Percentiles rank a stretch among this genome's conserved stretches.
phyloP scores from a whole-genome alignment of 1,284 basidiomycete genomes.

The Papiliotrema flavescens region DNA sequence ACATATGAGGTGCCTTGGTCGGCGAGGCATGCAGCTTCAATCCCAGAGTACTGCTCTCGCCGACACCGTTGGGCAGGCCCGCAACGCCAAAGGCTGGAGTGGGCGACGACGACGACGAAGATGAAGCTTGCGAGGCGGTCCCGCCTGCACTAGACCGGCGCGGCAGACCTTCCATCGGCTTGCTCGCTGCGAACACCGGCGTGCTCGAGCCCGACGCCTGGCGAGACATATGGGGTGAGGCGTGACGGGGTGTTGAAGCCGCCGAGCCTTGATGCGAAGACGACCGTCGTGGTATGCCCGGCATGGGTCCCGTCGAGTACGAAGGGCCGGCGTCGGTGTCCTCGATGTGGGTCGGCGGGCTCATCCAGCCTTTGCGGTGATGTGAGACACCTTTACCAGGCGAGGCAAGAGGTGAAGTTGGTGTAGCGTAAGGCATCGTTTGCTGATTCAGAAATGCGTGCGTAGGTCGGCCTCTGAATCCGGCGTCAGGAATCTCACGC shows the following conservation, averaged over 20 bases:
- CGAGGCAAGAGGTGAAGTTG: constrained; percentile 34
- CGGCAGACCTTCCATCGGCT: constrained; percentile 34
- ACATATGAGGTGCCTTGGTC: constrained; percentile 14
- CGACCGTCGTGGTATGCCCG: constrained; percentile 39
- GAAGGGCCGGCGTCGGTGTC: constrained; percentile 18
- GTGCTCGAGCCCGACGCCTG: constrained; percentile 15
- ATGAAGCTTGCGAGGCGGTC: not conserved
- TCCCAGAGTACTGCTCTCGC: constrained; percentile 22
- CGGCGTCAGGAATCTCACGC: too few species aligned
- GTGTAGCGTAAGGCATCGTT: constrained; percentile 47
- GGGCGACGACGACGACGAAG: too few species aligned
- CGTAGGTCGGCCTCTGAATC: too few species aligned
- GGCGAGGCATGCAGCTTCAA: constrained; percentile 34
- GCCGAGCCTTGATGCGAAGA: constrained; percentile 22
- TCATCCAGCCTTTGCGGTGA: constrained; percentile 15
- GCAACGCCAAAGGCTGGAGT: constrained; percentile 7
- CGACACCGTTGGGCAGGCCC: constrained; percentile 17
- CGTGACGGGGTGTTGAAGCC: constrained; percentile 8
- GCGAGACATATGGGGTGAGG: constrained; percentile 25
- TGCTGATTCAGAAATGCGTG: too few species aligned
- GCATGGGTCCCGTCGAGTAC: constrained; percentile 30
- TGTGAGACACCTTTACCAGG: constrained; percentile 21
- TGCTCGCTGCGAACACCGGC: constrained; percentile 18
- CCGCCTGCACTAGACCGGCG: constrained; percentile 13
- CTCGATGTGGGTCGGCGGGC: constrained; percentile 24